Evolutionary conservation across 73 alveolate genomes (phyloP).

Genomic region (Paraurostyla sp.): DNA sequence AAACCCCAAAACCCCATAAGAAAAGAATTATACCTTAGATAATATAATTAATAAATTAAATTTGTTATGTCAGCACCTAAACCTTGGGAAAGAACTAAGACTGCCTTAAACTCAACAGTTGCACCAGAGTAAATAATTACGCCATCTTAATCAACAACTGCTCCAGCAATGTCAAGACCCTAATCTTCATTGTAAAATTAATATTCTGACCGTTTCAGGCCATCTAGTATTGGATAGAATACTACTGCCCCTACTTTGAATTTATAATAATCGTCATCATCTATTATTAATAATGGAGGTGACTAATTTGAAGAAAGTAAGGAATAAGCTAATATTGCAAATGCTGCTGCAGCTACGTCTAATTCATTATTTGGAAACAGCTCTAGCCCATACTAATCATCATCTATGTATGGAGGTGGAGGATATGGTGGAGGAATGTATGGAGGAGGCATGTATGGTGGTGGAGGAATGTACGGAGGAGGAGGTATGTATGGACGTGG

Average conservation of each 20-base stretch:
- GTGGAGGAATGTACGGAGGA: slow-evolving; percentile 49
- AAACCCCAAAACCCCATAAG: too few species aligned
- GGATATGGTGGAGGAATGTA: not conserved
- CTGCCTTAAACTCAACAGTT: not conserved
- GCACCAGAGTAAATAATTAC: slow-evolving; percentile 44
- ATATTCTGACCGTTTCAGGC: not conserved
- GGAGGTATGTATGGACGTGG: slow-evolving; percentile 59
- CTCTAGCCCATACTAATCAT: too few species aligned
- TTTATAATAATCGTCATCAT: too few species aligned
- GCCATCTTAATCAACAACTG: not conserved
- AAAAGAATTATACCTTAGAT: too few species aligned
- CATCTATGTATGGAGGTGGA: slow-evolving; percentile 8
- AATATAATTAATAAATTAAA: too few species aligned
- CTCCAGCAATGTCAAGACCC: not conserved
- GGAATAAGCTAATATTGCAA: not conserved
- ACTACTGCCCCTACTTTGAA: too few species aligned
- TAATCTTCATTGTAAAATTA: not conserved
- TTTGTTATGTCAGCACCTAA: slow-evolving; percentile 68
- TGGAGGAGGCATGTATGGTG: slow-evolving; percentile 20
- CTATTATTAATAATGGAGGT: too few species aligned
- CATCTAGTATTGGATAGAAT: too few species aligned
- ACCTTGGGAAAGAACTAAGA: slow-evolving; percentile 50
- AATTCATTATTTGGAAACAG: slow-evolving; percentile 12
- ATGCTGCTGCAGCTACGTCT: slow-evolving; percentile 7
- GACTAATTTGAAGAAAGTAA: too few species aligned